Evolutionary conservation across 2,329 filamentous ascomycete species (phyloP), one percentile per base, ranked within the genome.

Genomic region (Pseudogymnoascus sp.): DNA sequence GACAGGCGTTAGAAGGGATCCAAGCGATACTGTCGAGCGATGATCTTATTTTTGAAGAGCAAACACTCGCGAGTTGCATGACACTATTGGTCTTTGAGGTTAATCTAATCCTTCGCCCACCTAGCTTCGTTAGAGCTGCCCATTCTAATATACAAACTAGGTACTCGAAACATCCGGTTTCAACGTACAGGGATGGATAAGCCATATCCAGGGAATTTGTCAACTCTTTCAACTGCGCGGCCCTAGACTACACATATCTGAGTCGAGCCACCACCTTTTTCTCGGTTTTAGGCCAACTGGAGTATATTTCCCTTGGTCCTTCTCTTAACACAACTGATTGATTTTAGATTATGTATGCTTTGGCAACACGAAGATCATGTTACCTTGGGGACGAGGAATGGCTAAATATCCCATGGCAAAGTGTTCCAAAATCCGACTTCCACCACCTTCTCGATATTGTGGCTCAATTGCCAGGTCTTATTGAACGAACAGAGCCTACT

Each of bases 401-500:
- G 61, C 52, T 62, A 23, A 62, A 59, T 33, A 48, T 59, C 33
- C 61, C 61, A 55, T 62, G 61, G 61, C 59, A 55, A 41, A 55
- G 55, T 19, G 21, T 30, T 59, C 52, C 61, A 38, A 62, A 62
- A 59, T 59, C 61, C 18, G 56, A 59, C 52, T 61, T 62, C 56
- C 59, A 62, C 52, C 55, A 59, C 21, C 59, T 62, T 61, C 61
- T 62, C 12, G 61, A 62, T 57, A 61, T 62, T 58, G 59, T 62
- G 55, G 61, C 61, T 28, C 28, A 12, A 48, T 56, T 62, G 39
- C 59, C 61, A 1, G 38, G 39, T 58, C 59, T 61, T 52, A 19
- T 61, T 39, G 61, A 61, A 57, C 35, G 19, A 41, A 62, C 61
- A 26, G 59, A 62, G 57, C 58, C 19, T 39, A 19, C 57, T 35